These are phyloP conservation scores for Pestalotiopsis sp. DNA, from an alignment of 2,329 filamentous ascomycete species.

Conservation along the genomic window DNA sequence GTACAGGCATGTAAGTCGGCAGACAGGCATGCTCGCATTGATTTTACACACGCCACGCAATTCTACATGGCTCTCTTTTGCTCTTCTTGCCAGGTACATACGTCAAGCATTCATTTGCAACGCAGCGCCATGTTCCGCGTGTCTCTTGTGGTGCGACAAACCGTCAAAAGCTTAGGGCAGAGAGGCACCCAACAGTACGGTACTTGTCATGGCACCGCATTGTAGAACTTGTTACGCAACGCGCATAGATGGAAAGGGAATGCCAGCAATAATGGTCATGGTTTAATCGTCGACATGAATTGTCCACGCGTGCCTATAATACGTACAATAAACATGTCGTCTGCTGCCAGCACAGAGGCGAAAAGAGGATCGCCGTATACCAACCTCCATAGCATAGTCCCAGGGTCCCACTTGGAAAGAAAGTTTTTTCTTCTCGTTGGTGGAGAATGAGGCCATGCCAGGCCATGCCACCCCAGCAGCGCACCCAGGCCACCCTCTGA, in stretches of 20 bases:
- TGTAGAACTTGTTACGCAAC: background rate
- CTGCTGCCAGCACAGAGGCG: background rate
- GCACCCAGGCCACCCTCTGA: background rate
- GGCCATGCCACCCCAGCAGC: background rate
- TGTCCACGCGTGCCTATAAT: background rate
- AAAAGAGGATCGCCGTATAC: background rate
- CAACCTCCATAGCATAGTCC: constrained; percentile 4
- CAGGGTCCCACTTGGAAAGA: background rate
- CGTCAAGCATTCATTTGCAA: background rate
- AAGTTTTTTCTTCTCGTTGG: background rate
- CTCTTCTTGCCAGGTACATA: background rate
- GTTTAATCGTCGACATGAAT: no score
- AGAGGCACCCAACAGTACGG: background rate
- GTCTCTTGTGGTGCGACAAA: constrained; percentile 8
- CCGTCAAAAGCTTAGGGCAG: background rate
- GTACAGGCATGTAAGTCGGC: background rate
- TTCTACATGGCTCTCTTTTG: background rate
- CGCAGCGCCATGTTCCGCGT: constrained; percentile 5
- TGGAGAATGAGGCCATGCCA: constrained; percentile 4
- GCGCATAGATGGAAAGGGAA: no score
- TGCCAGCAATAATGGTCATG: no score
- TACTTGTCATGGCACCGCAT: background rate
- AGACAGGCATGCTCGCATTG: background rate
- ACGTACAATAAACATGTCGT: background rate
- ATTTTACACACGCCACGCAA: background rate